phyloP scores from a whole-genome alignment of 1,284 basidiomycete genomes.

The Fomitopsis schrenkii region DNA sequence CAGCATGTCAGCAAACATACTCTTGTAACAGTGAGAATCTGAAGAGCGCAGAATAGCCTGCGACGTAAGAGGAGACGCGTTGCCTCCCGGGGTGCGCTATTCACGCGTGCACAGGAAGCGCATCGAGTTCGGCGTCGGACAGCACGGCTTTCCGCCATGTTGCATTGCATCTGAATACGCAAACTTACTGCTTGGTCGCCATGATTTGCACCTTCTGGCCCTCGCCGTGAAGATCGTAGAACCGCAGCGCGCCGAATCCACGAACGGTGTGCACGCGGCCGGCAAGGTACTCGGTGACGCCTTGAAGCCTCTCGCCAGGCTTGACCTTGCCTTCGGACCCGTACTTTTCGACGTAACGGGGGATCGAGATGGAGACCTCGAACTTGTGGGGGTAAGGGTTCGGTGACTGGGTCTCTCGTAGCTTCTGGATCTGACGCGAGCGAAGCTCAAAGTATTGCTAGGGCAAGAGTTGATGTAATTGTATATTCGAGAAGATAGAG shows the following conservation, averaged over 20 bases:
- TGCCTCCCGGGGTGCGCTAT: too few relatives aligned
- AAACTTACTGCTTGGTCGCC: conserved; percentile 80
- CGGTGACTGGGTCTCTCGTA: conserved; percentile 82
- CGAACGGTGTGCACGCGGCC: conserved; percentile 93
- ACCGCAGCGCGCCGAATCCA: conserved; percentile 75
- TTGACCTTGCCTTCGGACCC: conserved; percentile 69
- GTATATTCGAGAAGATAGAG: neutral
- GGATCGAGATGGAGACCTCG: conserved; percentile 80
- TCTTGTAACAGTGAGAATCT: too few relatives aligned
- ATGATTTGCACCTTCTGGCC: conserved; percentile 95
- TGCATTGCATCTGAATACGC: neutral
- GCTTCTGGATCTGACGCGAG: conserved; percentile 81
- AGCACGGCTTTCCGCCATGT: too few relatives aligned
- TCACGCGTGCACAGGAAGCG: too few relatives aligned
- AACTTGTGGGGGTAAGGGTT: conserved; percentile 99
- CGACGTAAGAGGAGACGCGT: too few relatives aligned
- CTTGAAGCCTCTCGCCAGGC: conserved; percentile 57
- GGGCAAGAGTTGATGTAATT: neutral
- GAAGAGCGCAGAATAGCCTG: too few relatives aligned
- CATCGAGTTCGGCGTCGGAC: too few relatives aligned
- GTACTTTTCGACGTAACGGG: conserved; percentile 75
- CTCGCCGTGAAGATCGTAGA: conserved; percentile 95
- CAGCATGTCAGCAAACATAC: neutral
- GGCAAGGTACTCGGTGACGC: conserved; percentile 60
- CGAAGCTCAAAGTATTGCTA: conserved; percentile 98